phyloP scores from a whole-genome alignment of 1,284 basidiomycete species.

The Melanopsichium pennsylvanicum region DNA sequence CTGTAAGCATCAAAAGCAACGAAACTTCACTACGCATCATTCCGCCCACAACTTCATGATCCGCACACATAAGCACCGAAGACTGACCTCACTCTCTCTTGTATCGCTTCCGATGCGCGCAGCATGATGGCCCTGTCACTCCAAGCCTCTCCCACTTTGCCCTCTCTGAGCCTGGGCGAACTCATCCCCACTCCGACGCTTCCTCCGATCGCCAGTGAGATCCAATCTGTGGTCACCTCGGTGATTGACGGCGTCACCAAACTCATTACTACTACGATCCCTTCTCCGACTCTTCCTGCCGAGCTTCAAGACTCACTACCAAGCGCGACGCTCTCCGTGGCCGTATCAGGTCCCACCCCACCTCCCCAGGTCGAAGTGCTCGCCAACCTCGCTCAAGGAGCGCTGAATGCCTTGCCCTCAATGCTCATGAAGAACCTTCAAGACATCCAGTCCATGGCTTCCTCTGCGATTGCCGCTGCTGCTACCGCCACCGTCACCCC shows the following conservation, averaged over 20 bases:
- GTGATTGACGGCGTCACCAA: constrained; percentile 30
- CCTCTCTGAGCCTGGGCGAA: constrained; percentile 11
- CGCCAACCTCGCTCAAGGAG: constrained; percentile 7
- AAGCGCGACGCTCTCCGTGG: not conserved
- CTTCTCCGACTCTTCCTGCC: constrained; percentile 13
- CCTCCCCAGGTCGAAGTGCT: constrained; percentile 6
- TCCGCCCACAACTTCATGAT: too few species aligned
- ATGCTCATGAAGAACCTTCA: constrained; percentile 21
- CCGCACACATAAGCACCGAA: too few species aligned
- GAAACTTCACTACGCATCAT: too few species aligned
- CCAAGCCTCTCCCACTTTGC: constrained; percentile 22
- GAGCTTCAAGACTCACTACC: constrained; percentile 1
- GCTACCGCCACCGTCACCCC: constrained; percentile 16
- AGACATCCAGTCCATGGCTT: constrained; percentile 13
- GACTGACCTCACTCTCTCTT: not conserved
- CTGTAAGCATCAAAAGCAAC: constrained; percentile 13
- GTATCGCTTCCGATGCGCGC: not conserved
- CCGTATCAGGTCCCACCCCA: constrained; percentile 3
- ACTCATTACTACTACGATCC: constrained; percentile 32
- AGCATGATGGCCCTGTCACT: constrained; percentile 27
- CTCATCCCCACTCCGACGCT: constrained; percentile 20
- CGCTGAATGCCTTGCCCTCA: constrained; percentile 22
- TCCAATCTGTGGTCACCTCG: constrained; percentile 22
- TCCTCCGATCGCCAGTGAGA: constrained; percentile 9
- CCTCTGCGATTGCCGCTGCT: constrained; percentile 9